phyloP scores from a whole-genome alignment of 176 grass and related monocot species.

The Microstegium vimineum region DNA sequence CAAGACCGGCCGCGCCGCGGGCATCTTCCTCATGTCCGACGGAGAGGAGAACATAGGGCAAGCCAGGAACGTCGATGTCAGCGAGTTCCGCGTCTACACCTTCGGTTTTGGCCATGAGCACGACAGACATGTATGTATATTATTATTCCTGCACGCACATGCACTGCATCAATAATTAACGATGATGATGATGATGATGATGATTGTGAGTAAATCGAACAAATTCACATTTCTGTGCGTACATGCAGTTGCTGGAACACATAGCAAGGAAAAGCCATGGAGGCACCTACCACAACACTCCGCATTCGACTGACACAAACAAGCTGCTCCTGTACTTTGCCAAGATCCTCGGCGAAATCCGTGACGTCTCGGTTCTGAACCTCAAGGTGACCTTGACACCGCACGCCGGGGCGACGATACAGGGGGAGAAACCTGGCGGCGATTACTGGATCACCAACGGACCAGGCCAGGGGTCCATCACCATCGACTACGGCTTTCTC shows the following conservation, averaged over 20 bases:
- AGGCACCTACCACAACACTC: too few species aligned
- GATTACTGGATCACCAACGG: background rate
- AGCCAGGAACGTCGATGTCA: background rate
- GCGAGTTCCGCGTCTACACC: background rate
- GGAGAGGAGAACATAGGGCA: background rate
- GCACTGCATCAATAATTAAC: too few species aligned
- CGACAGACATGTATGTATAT: background rate
- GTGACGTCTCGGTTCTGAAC: background rate
- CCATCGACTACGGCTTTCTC: background rate
- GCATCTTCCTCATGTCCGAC: too few species aligned
- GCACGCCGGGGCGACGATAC: background rate
- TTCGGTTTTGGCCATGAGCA: background rate
- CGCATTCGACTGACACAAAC: background rate
- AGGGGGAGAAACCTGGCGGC: background rate
- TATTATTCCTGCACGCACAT: too few species aligned
- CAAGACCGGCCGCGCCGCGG: background rate
- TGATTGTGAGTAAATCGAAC: too few species aligned
- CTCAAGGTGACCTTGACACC: background rate
- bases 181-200: too few species aligned
- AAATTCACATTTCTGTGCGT: too few species aligned
- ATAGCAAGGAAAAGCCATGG: too few species aligned
- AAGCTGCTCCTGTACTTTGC: too few species aligned
- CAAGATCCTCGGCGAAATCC: background rate
- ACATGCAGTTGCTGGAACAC: too few species aligned
- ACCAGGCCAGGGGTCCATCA: background rate